These are phyloP conservation scores for Pterula multifida DNA, from an alignment of 1,284 basidiomycete species.

Conservation along the genomic window DNA sequence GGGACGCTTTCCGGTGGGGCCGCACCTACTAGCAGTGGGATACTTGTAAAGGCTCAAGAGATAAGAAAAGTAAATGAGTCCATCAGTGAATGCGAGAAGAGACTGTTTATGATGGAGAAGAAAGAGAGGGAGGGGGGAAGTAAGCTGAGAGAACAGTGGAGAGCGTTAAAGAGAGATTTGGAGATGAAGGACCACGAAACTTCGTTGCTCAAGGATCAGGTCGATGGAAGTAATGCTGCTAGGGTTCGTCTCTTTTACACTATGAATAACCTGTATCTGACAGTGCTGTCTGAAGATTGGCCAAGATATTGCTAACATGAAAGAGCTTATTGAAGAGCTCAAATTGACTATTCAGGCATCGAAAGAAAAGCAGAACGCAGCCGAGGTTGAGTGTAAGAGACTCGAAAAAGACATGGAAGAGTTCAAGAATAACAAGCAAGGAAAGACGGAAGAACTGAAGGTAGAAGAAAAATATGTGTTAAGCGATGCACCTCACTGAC, in stretches of 20 bases:
- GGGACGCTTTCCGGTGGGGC: conserved; percentile 92
- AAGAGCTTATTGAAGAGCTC: conserved; percentile 58
- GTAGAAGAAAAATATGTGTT: no score
- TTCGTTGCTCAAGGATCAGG: conserved; percentile 72
- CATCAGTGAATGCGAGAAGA: conserved; percentile 35
- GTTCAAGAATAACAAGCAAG: conserved; percentile 97
- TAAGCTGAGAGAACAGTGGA: conserved; percentile 60
- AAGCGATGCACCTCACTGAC: no score
- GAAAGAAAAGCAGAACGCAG: conserved; percentile 67
- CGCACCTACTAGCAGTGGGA: conserved; percentile 65
- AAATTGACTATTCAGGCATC: conserved; percentile 53
- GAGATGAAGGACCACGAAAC: conserved; percentile 90
- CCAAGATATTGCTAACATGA: conserved; percentile 67
- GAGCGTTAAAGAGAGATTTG: conserved; percentile 53
- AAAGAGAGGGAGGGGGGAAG: conserved; percentile 42
- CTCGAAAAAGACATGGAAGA: conserved; percentile 96
- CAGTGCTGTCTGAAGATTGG: conserved; percentile 44
- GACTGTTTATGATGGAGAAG: conserved; percentile 52
- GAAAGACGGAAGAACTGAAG: conserved; percentile 91
- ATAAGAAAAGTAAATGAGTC: conserved; percentile 42
- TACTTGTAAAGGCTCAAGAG: conserved; percentile 82
- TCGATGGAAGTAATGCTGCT: conserved; percentile 83
- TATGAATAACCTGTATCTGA: no score
- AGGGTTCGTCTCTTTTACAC: conserved; percentile 43
- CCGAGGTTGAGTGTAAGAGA: conserved; percentile 70